Conservation (phyloP, 2,329 filamentous ascomycete genomes). For the Fusarium multiceps region DNA sequence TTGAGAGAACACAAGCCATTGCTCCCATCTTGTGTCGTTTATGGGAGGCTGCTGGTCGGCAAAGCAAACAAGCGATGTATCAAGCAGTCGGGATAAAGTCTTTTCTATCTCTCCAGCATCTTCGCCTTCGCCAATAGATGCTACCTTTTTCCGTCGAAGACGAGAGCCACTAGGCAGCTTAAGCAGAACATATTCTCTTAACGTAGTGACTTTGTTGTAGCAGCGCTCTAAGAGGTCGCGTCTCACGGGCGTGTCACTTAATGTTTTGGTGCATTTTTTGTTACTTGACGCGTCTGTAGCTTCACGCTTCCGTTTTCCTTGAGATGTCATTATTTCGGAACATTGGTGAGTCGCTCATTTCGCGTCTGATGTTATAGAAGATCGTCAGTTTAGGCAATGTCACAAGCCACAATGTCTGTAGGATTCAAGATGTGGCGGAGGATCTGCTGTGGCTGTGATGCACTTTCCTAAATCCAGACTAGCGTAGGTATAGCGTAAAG, state of each 20-base stretch:
- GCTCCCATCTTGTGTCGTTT: constrained; percentile 60
- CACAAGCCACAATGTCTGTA: constrained; percentile 8
- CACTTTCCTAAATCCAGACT: constrained; percentile 6
- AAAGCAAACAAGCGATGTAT: constrained; percentile 74
- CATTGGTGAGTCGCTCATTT: constrained; percentile 2
- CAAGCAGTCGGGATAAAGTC: constrained; percentile 69
- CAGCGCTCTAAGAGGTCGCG: constrained; percentile 76
- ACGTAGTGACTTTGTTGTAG: constrained; percentile 72
- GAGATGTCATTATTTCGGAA: constrained; percentile 40
- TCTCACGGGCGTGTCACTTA: constrained; percentile 45
- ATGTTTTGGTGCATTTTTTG: constrained; percentile 24
- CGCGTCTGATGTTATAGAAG: constrained; percentile 17
- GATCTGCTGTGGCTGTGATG: constrained; percentile 15
- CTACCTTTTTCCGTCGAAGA: constrained; percentile 67
- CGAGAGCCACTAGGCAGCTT: constrained; percentile 75
- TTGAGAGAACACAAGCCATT: constrained; percentile 72
- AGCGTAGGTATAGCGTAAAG: neutral
- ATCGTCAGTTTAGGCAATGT: neutral
- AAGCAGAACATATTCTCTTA: constrained; percentile 77
- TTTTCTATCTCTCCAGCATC: constrained; percentile 50
- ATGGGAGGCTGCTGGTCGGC: constrained; percentile 45
- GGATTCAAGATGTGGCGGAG: constrained; percentile 24
- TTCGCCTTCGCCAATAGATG: constrained; percentile 53
- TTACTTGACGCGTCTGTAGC: constrained; percentile 39
- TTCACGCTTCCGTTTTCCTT: constrained; percentile 46